phyloP scores from a whole-genome alignment of 495 filamentous ascomycete species.

The Aspergillus sclerotiicarbonarius region DNA sequence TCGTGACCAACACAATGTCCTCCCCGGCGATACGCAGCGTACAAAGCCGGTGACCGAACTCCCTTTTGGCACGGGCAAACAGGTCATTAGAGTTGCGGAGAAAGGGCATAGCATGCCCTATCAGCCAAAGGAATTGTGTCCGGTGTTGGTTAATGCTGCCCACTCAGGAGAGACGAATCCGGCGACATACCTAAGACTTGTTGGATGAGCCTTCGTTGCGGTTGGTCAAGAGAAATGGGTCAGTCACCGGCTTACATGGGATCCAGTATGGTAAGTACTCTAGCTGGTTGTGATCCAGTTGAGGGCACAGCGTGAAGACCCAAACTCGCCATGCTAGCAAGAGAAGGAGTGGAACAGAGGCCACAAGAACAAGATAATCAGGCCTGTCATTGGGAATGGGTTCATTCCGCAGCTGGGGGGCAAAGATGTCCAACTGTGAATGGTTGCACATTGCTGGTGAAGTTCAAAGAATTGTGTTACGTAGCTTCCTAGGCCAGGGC shows the following conservation, averaged over 20 bases:
- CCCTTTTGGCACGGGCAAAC: background rate
- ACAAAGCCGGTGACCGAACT: background rate
- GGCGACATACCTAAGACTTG: background rate
- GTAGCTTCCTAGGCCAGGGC: too few species aligned
- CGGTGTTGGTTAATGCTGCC: background rate
- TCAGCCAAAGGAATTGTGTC: background rate
- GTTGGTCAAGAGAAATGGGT: background rate
- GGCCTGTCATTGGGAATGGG: too few species aligned
- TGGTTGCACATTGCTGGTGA: too few species aligned
- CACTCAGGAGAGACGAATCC: too few species aligned
- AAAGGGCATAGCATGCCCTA: background rate
- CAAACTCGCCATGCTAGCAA: background rate
- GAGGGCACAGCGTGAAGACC: background rate
- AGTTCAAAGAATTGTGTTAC: too few species aligned
- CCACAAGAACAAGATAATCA: too few species aligned
- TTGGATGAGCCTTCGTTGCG: background rate
- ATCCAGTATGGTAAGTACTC: background rate
- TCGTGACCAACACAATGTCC: background rate
- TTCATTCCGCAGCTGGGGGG: too few species aligned
- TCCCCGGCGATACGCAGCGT: background rate
- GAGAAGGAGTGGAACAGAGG: background rate
- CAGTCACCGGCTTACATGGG: background rate
- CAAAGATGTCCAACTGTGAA: too few species aligned
- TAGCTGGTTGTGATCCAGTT: background rate
- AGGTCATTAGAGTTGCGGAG: background rate